Evolutionary conservation across 805 yeast genomes (phyloP).

Genomic region (Cephaloascus albidus): DNA sequence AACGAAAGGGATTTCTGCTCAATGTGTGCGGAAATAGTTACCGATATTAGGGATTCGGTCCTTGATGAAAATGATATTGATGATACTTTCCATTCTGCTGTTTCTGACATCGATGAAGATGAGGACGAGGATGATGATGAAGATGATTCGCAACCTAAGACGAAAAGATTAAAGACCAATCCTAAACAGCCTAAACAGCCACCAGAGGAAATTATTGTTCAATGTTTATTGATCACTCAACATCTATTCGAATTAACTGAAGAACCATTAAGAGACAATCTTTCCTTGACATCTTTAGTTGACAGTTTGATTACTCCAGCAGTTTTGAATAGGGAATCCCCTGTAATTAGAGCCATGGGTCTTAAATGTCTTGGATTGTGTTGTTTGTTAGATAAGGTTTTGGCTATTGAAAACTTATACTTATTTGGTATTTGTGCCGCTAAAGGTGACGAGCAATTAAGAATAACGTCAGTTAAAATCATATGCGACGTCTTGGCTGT

Average conservation of each 20-base stretch:
- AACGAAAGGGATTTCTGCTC: slow-evolving; percentile 79
- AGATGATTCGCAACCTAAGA: slow-evolving; percentile 18
- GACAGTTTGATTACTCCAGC: slow-evolving; percentile 78
- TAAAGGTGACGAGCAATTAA: slow-evolving; percentile 54
- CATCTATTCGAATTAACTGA: slow-evolving; percentile 60
- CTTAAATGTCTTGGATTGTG: slow-evolving; percentile 72
- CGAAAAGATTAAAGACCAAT: slow-evolving; percentile 18
- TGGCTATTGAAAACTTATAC: slow-evolving; percentile 57
- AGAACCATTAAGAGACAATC: slow-evolving; percentile 55
- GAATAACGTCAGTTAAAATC: slow-evolving; percentile 54
- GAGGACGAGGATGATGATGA: slow-evolving; percentile 12
- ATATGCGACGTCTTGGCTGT: slow-evolving; percentile 72
- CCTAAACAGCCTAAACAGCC: slow-evolving; percentile 29
- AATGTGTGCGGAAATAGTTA: slow-evolving; percentile 76
- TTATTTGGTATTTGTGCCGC: slow-evolving; percentile 64
- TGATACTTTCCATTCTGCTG: slow-evolving; percentile 39
- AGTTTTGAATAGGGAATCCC: slow-evolving; percentile 37
- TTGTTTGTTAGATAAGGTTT: slow-evolving; percentile 55
- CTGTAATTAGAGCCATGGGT: slow-evolving; percentile 53
- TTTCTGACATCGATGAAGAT: slow-evolving; percentile 22
- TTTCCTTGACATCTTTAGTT: slow-evolving; percentile 57
- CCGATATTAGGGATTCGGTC: slow-evolving; percentile 71
- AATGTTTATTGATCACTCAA: slow-evolving; percentile 61
- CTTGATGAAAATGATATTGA: slow-evolving; percentile 30
- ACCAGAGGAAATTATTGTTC: slow-evolving; percentile 39